Conservation (phyloP, 177 flowering plant genomes). For the Vitis hybrid region DNA sequence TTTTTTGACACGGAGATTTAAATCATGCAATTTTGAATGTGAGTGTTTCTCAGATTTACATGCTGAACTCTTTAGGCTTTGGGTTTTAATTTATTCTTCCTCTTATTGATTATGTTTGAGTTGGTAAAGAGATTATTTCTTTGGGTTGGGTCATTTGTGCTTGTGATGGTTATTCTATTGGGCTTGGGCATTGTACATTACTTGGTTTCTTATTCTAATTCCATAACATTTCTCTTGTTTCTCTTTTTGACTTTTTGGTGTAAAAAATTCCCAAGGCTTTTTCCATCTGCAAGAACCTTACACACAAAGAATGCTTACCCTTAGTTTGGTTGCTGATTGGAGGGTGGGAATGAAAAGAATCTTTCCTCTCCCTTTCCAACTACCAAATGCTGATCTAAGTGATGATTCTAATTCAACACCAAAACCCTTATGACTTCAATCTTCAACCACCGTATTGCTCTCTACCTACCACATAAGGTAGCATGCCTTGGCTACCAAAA, state of each 20-base stretch:
- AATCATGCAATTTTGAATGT: conserved; percentile 3
- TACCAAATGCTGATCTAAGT: neutral
- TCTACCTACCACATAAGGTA: neutral
- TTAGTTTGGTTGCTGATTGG: neutral
- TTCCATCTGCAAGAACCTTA: too few relatives aligned
- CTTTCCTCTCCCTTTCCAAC: neutral
- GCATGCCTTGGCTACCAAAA: neutral
- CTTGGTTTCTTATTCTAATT: neutral
- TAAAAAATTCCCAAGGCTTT: neutral
- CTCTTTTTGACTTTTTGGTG: neutral
- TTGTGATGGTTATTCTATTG: neutral
- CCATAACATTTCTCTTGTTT: neutral
- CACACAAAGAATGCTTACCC: neutral
- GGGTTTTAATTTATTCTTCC: neutral
- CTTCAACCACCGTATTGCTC: neutral
- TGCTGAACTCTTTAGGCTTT: neutral
- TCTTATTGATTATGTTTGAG: neutral
- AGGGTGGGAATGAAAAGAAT: neutral
- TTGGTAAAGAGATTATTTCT: neutral
- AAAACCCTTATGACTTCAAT: neutral
- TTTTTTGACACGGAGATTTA: conserved; percentile 78
- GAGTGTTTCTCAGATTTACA: neutral
- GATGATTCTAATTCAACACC: neutral
- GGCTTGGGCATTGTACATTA: neutral
- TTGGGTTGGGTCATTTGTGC: neutral